Evolutionary conservation across 805 yeast species (phyloP).

Genomic region (Ogataea corticis): DNA sequence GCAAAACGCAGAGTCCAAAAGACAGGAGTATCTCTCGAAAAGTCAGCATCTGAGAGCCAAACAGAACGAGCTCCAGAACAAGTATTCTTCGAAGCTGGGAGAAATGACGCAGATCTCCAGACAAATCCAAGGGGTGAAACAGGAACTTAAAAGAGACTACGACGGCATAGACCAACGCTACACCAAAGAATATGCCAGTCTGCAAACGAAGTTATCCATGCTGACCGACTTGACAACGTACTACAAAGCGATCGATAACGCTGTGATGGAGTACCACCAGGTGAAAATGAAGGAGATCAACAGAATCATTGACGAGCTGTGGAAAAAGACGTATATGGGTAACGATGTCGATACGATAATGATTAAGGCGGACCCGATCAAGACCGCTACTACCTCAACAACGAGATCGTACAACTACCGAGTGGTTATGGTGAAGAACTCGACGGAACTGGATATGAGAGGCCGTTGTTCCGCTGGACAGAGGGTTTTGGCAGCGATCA

Average conservation of each 20-base stretch:
- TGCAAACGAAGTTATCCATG: conserved; percentile 73
- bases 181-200: conserved; percentile 68
- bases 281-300: conserved; percentile 92
- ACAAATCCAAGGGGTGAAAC: conserved; percentile 55
- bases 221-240: conserved; percentile 81
- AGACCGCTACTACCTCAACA: conserved; percentile 21
- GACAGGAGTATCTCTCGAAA: conserved; percentile 60
- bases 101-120: conserved; percentile 81
- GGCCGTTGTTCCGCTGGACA: conserved; percentile 99
- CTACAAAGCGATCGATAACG: conserved; percentile 83
- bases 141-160: conserved; percentile 71
- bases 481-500: conserved; percentile 87
- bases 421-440: conserved; percentile 92
- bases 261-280: conserved; percentile 90
- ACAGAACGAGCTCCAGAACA: conserved; percentile 57
- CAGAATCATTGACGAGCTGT: conserved; percentile 80
- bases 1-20: conserved; percentile 54
- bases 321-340: conserved; percentile 94
- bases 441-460: conserved; percentile 93
- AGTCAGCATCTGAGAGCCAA: conserved; percentile 50
- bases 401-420: conserved; percentile 84
- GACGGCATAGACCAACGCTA: conserved; percentile 63
- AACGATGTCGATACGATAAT: conserved; percentile 91
- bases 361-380: conserved; percentile 74
- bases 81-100: conserved; percentile 76